These are phyloP conservation scores for Botrytis hyacinthi DNA, from an alignment of 2,329 filamentous ascomycete genomes.

Conservation along the genomic window DNA sequence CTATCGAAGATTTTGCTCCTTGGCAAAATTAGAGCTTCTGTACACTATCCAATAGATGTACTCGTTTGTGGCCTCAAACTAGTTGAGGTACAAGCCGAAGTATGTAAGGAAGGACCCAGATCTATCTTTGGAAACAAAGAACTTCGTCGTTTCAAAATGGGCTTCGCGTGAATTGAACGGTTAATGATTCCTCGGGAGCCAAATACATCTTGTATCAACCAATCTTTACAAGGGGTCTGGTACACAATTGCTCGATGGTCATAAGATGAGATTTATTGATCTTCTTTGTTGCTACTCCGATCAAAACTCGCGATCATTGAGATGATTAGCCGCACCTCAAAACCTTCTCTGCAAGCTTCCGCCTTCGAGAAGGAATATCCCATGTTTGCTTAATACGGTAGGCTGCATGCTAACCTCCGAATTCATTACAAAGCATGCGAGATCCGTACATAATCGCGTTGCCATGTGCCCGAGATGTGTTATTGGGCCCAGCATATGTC, in stretches of 20 bases:
- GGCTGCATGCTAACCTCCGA: neutral
- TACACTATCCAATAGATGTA: neutral
- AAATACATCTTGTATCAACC: neutral
- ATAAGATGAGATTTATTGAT: neutral
- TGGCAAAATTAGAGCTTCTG: neutral
- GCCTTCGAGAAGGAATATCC: constrained; percentile 8
- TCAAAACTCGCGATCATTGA: no score
- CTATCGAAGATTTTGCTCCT: neutral
- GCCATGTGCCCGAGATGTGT: neutral
- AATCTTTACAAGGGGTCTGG: no score
- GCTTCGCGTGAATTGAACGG: neutral
- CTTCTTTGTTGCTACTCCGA: neutral
- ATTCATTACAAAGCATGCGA: neutral
- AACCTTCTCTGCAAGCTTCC: neutral
- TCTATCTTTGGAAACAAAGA: neutral
- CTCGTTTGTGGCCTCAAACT: neutral
- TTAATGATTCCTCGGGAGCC: no score
- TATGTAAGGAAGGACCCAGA: neutral
- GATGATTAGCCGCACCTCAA: neutral
- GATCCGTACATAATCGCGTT: neutral
- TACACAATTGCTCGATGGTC: neutral
- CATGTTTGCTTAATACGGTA: neutral
- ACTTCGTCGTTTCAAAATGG: neutral
- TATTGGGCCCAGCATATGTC: neutral
- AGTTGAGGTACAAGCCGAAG: neutral